These are phyloP conservation scores for Acanthamoeba royreba DNA, from an alignment of 208 protist species.

Conservation along the genomic window DNA sequence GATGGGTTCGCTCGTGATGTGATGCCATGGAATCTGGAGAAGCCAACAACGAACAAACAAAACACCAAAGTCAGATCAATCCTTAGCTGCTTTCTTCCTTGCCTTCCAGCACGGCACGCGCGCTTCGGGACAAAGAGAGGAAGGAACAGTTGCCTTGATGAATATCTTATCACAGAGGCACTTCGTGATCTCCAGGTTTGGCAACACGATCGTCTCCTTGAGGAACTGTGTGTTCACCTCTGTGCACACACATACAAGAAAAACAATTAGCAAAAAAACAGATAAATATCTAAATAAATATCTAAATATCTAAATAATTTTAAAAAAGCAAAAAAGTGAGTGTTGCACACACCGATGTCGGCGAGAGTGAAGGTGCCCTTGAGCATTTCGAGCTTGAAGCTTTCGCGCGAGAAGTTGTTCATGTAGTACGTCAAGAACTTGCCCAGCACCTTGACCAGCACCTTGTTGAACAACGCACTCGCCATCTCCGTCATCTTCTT, in stretches of 20 bases:
- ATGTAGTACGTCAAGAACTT: constrained; percentile 25
- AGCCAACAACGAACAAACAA: neutral
- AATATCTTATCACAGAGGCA: neutral
- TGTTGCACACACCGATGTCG: neutral
- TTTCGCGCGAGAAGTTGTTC: constrained; percentile 25
- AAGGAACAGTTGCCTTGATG: neutral
- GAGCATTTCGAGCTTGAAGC: constrained; percentile 9
- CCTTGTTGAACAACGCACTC: neutral
- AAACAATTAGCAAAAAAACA: neutral
- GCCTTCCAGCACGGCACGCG: neutral
- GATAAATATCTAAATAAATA: neutral
- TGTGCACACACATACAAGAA: neutral
- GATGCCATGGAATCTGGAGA: neutral
- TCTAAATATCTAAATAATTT: neutral
- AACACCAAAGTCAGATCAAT: neutral
- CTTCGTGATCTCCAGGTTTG: constrained; percentile 20
- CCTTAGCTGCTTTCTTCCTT: neutral
- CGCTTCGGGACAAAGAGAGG: neutral
- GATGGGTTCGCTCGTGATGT: neutral
- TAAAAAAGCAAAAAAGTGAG: neutral
- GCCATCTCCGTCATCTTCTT: neutral
- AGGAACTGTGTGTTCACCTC: constrained; percentile 12
- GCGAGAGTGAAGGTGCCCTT: neutral
- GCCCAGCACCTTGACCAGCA: constrained; percentile 17
- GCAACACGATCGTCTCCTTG: constrained; percentile 12